Base-by-base conservation (phyloP, 1,139 yeast genomes). In the Suhomyces wounanorum region DNA sequence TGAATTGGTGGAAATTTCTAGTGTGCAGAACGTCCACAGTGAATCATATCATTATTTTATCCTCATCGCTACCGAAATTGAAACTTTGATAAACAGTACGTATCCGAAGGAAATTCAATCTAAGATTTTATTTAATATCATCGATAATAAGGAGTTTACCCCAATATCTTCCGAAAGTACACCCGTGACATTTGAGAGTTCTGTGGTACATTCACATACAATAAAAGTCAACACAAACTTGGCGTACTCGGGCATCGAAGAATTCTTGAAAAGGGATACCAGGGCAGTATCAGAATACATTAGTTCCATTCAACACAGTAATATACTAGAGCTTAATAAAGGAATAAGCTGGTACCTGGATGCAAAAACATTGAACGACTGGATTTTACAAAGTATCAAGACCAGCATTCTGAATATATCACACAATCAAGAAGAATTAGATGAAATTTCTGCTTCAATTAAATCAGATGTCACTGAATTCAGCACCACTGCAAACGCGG, bases 111-210 rank as follows among this genome's bases (percentile, higher is more conserved):
- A 52, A 3, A 54, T 63, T 18, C 60, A 61, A 36, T 62, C 64
- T 44, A 65, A 66, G 44, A 63, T 72, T 8, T 53, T 73, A 11
- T 54, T 73, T 21, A 70, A 73, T 1, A 61, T 77, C 0, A 65
- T 77, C n/a, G 82, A 77, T 53, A 77, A 75, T 54, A 46, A 57
- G 3, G 78, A 73, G 48, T 75, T 64, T 48, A 62, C 79, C 1
- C 79, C 79, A 0, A 47, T 59, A 3, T 72, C 78, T 8, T 59
- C 69, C 0, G 78, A 73, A 50, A 57, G 66, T 1, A 59, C 75
- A 1, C 68, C 70, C 1, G 57, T 68, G 7, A 60, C 68, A 0
- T 63, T 68, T 33, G 57, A 61, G 38, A 48, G 50, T 9, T 31
- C 40, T 8, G 49, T 50, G 10, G 45, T 48, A 28, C 61, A 50